Evolutionary conservation across 148 eudicot genomes (phyloP), one percentile per base, ranked within the genome.

Genomic region (Heliamphora exappendiculata): DNA sequence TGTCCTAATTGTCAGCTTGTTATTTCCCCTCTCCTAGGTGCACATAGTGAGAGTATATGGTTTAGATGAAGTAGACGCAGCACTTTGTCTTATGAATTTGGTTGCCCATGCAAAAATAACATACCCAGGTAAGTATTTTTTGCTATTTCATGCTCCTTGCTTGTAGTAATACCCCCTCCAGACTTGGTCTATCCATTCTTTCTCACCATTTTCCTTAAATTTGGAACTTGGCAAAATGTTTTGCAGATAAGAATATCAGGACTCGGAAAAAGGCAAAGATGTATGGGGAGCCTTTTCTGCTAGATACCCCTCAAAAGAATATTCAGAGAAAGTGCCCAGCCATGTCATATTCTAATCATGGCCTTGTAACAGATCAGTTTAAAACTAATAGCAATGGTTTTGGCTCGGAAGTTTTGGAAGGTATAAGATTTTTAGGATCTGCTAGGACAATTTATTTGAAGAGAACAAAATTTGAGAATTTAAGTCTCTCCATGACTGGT

Each of bases 21-120:
- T 31, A 8, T 55, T 19, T n/a, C 39, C 70, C 28, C 45, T 19
- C 14, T 36, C 41, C 37, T 74, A 87, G 90, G 88, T 87, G 50
- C 79, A 81, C 53, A 79, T 87, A 71, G 90, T 85, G 72, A 79
- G 90, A 76, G 86, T 83, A n/a, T 72, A 83, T 80, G 82, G 84
- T 63, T 36, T 82, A 59, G 86, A 87, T 42, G 86, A 68, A 44
- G 78, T 83, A 11, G 76, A 82, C 50, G 90, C 90, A 36, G 88
- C 90, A 44, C 80, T 79, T 78, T 70, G 80, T 75, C 83, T 87
- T 50, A 75, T 85, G 86, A 57, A 70, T 55, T 29, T 87, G 60
- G 75, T 70, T 73, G 47, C 84, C 67, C 77, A 42, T 68, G 44
- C 66, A 34, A 76, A 72, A 72, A 75, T 67, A 49, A 53, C 65